Evolutionary conservation across 1,284 basidiomycete species (phyloP).

Genomic region (Gymnopus androsaceus): DNA sequence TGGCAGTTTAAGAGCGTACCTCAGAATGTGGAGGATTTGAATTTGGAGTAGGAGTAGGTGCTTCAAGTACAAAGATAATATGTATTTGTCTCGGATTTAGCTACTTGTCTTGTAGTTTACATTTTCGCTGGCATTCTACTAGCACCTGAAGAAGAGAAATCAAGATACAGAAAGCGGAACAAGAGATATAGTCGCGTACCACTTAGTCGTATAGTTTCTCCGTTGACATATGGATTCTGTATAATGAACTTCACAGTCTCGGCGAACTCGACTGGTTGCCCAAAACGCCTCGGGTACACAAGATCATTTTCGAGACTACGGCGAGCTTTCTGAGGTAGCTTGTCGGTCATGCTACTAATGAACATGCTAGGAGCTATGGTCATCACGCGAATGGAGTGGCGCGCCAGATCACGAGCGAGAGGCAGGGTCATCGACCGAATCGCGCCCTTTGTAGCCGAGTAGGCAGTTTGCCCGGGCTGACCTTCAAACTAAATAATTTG

Average conservation of each 20-base stretch:
- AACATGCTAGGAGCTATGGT: conserved; percentile 56
- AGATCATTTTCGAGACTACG: conserved; percentile 39
- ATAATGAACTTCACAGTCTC: conserved; percentile 53
- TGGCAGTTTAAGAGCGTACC: too few relatives aligned
- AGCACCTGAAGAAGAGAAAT: background rate
- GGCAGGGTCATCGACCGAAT: conserved; percentile 55
- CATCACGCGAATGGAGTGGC: conserved; percentile 53
- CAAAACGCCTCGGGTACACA: conserved; percentile 48
- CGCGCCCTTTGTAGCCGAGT: conserved; percentile 57
- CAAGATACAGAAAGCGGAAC: background rate
- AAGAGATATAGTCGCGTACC: conserved; percentile 33
- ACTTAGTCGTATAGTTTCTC: conserved; percentile 56
- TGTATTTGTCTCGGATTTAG: too few relatives aligned
- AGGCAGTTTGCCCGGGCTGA: conserved; percentile 52
- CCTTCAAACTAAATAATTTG: conserved; percentile 40
- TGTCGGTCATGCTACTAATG: conserved; percentile 46
- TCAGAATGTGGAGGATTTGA: too few relatives aligned
- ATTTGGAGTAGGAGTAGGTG: too few relatives aligned
- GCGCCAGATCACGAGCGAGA: conserved; percentile 53
- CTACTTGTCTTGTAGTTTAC: too few relatives aligned
- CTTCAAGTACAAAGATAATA: too few relatives aligned
- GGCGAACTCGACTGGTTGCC: conserved; percentile 50
- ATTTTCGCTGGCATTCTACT: background rate
- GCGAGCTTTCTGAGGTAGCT: conserved; percentile 40
- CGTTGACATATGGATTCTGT: conserved; percentile 56